Evolutionary conservation across 257 asterid species (phyloP).

Genomic region (Solanum sitiens): DNA sequence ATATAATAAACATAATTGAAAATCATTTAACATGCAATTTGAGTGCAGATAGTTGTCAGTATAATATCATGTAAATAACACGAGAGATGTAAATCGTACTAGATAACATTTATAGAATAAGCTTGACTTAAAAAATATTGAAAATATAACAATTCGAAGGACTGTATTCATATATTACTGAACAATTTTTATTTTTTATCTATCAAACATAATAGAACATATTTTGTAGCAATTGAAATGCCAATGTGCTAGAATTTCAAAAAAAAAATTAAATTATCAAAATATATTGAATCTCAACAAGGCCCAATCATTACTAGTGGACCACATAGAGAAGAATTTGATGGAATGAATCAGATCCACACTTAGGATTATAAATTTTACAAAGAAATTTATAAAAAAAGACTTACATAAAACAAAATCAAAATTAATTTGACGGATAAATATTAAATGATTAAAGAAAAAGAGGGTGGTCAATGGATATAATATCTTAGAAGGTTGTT

Average conservation of each 20-base stretch:
- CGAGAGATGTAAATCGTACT: fast-evolving
- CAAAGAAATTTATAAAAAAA: background rate
- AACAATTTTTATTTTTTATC: background rate
- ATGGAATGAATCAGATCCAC: background rate
- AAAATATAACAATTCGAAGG: background rate
- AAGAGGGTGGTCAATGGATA: background rate
- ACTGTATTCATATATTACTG: background rate
- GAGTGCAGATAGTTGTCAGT: too few relatives aligned
- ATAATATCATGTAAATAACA: too few relatives aligned
- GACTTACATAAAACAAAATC: background rate
- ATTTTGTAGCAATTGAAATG: background rate
- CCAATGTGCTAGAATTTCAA: background rate
- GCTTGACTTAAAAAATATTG: too few relatives aligned
- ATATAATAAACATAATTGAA: background rate
- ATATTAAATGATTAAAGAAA: background rate
- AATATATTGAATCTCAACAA: background rate
- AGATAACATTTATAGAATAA: fast-evolving
- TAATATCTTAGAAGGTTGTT: background rate
- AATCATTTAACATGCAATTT: background rate
- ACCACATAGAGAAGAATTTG: background rate
- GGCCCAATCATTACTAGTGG: background rate
- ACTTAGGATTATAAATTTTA: background rate
- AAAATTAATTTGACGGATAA: background rate
- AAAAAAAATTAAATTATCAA: background rate
- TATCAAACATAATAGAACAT: background rate